These are phyloP conservation scores for Zelopaecilomyces penicillatus DNA, from an alignment of 2,329 filamentous ascomycete species.

Conservation along the genomic window DNA sequence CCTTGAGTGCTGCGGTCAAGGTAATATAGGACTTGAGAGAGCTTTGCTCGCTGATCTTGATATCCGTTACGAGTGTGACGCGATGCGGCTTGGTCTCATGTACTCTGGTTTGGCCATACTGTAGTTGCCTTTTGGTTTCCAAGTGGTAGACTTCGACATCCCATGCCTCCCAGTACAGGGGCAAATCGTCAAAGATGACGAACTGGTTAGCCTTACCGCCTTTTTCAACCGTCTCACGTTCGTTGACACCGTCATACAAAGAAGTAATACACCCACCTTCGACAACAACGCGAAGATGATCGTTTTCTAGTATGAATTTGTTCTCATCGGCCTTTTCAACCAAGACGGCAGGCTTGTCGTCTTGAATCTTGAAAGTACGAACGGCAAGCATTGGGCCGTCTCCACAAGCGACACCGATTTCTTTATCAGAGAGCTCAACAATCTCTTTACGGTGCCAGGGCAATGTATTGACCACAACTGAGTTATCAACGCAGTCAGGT, in stretches of 20 bases:
- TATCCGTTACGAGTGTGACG: slow-evolving; percentile 75
- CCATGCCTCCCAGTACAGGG: slow-evolving; percentile 95
- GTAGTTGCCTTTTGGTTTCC: slow-evolving; percentile 71
- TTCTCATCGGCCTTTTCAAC: slow-evolving; percentile 45
- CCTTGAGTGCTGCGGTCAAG: slow-evolving; percentile 59
- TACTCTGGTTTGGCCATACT: slow-evolving; percentile 60
- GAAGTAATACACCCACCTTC: slow-evolving; percentile 73
- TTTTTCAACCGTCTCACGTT: slow-evolving; percentile 69
- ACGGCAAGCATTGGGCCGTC: slow-evolving; percentile 44
- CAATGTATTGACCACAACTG: slow-evolving; percentile 72
- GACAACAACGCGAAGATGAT: slow-evolving; percentile 65
- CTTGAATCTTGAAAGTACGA: slow-evolving; percentile 38
- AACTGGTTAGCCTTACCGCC: slow-evolving; percentile 78
- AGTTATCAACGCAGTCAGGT: slow-evolving; percentile 33
- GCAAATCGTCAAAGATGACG: slow-evolving; percentile 95
- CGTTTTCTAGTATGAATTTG: slow-evolving; percentile 72
- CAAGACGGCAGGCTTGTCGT: slow-evolving; percentile 40
- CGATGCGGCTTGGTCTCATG: slow-evolving; percentile 63
- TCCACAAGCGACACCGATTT: slow-evolving; percentile 48
- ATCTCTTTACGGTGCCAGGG: slow-evolving; percentile 77
- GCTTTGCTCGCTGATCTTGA: slow-evolving; percentile 78
- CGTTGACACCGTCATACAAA: slow-evolving; percentile 63
- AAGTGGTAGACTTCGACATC: slow-evolving; percentile 96
- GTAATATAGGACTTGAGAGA: slow-evolving; percentile 81
- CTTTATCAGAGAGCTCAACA: slow-evolving; percentile 50